phyloP scores from a whole-genome alignment of 495 filamentous ascomycete genomes.

The Penicillium argentinense region DNA sequence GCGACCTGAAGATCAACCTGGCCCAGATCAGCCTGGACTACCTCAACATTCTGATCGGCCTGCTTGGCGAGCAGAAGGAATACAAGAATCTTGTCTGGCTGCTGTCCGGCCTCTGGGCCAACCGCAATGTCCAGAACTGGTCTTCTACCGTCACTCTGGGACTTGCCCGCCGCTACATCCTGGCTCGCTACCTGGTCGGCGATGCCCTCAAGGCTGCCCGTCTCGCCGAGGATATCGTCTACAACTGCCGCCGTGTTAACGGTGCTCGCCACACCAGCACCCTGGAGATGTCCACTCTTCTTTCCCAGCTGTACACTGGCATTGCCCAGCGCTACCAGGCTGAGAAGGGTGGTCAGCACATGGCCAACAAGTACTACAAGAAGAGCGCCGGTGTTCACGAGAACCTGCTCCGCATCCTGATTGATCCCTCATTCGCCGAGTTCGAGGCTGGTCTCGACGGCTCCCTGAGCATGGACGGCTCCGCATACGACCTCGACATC shows the following conservation, averaged over 20 bases:
- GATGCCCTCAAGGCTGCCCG: constrained; percentile 32
- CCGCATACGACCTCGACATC: constrained; percentile 22
- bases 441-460: constrained; percentile 23
- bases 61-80: constrained; percentile 38
- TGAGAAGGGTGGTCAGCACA: constrained; percentile 31
- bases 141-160: constrained; percentile 28
- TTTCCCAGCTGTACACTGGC: constrained; percentile 40
- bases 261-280: constrained; percentile 34
- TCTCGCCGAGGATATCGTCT: constrained; percentile 43
- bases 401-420: constrained; percentile 35
- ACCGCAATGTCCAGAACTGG: constrained; percentile 30
- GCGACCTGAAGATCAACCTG: constrained; percentile 30
- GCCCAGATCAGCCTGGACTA: constrained; percentile 28
- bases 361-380: constrained; percentile 42
- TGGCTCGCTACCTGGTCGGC: constrained; percentile 37
- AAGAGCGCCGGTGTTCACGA: constrained; percentile 40
- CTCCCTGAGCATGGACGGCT: constrained; percentile 23
- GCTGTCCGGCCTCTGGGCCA: constrained; percentile 33
- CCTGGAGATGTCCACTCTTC: constrained; percentile 38
- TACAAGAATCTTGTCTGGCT: constrained; percentile 40
- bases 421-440: constrained; percentile 35
- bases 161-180: constrained; percentile 37
- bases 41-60: constrained; percentile 34
- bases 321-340: constrained; percentile 35
- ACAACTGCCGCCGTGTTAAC: constrained; percentile 43